Conservation (phyloP, 2,329 filamentous ascomycete genomes). For the Ophiostoma ulmi region DNA sequence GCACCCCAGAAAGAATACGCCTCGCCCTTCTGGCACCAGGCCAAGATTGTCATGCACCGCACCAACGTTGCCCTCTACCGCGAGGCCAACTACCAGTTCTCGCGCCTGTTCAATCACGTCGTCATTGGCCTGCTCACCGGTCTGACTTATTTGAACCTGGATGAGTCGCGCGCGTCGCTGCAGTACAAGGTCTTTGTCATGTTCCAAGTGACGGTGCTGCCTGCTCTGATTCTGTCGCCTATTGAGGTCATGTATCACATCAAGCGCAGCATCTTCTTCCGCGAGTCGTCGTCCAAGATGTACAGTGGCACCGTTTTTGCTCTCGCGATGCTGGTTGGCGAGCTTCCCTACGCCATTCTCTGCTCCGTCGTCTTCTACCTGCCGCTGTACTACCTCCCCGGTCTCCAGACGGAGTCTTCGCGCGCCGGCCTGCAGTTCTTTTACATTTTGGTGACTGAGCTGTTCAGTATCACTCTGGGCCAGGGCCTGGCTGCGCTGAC, state of each 20-base stretch:
- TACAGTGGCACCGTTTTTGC: slow-evolving; percentile 78
- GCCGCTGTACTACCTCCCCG: slow-evolving; percentile 78
- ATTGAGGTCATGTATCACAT: slow-evolving; percentile 81
- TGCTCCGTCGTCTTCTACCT: slow-evolving; percentile 78
- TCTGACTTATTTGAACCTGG: slow-evolving; percentile 71
- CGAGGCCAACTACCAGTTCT: slow-evolving; percentile 83
- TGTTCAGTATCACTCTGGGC: slow-evolving; percentile 76
- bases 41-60: slow-evolving; percentile 66
- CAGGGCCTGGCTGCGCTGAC: slow-evolving; percentile 74
- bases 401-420: slow-evolving; percentile 56
- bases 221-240: slow-evolving; percentile 75
- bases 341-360: slow-evolving; percentile 77
- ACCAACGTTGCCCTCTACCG: slow-evolving; percentile 79
- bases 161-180: slow-evolving; percentile 67
- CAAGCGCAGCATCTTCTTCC: slow-evolving; percentile 75
- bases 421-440: slow-evolving; percentile 84
- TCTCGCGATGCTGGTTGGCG: slow-evolving; percentile 70
- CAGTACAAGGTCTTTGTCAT: slow-evolving; percentile 86
- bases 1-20: slow-evolving; percentile 69
- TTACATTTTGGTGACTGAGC: slow-evolving; percentile 74
- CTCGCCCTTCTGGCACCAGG: slow-evolving; percentile 71
- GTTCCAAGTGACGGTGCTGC: slow-evolving; percentile 82
- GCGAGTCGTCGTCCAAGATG: slow-evolving; percentile 79
- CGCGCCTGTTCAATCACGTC: slow-evolving; percentile 77
- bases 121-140: slow-evolving; percentile 73